phyloP scores from a whole-genome alignment of 202 grass and related monocot genomes.

The Hordeum pubiflorum region DNA sequence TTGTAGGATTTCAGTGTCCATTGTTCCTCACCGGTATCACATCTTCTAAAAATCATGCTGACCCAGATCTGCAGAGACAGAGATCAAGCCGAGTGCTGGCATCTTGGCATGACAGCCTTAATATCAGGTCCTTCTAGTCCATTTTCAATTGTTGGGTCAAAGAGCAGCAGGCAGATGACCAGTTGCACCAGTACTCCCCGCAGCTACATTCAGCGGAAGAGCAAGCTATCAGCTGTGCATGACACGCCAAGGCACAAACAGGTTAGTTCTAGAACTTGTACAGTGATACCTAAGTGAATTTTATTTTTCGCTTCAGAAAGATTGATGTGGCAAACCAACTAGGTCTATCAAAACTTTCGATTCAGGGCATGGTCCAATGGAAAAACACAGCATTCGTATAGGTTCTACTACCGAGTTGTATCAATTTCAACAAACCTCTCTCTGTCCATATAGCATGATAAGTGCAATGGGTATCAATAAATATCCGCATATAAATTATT shows the following conservation, averaged over 20 bases:
- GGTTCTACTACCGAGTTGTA: not conserved
- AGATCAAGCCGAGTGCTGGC: constrained; percentile 82
- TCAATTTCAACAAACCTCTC: constrained; percentile 4
- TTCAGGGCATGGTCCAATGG: not conserved
- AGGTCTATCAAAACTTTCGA: constrained; percentile 5
- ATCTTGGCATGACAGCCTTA: constrained; percentile 63
- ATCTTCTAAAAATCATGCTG: not conserved
- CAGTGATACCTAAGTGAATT: not conserved
- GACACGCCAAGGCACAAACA: constrained; percentile 63
- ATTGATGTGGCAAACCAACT: not conserved
- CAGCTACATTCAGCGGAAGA: constrained; percentile 54
- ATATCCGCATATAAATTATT: not conserved
- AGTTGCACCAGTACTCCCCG: constrained; percentile 64
- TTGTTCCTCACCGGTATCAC: not conserved
- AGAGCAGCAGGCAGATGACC: constrained; percentile 48
- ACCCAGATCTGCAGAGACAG: constrained; percentile 80
- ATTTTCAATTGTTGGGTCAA: constrained; percentile 39
- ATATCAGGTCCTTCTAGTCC: constrained; percentile 48
- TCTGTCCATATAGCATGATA: not conserved
- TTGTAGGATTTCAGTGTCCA: not conserved
- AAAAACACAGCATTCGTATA: not conserved
- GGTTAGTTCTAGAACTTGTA: constrained; percentile 42
- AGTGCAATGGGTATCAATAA: not conserved
- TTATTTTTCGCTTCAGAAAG: not conserved
- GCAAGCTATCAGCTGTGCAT: constrained; percentile 34